These are phyloP conservation scores for Lactarius pseudohatsudake DNA, from an alignment of 768 basidiomycete genomes.

Conservation along the genomic window DNA sequence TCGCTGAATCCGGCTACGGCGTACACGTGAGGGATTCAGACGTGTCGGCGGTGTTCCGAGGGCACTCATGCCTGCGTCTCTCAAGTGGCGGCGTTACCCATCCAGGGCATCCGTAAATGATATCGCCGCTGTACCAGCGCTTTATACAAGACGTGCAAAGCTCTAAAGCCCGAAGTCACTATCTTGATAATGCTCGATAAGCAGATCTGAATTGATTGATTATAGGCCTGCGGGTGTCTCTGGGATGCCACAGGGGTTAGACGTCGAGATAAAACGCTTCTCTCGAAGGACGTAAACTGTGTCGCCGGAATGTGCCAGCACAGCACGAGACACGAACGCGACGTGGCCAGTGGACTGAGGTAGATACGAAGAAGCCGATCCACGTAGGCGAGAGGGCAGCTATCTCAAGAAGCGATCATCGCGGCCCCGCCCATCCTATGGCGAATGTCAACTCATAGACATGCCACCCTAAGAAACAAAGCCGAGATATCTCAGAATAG, in stretches of 20 bases:
- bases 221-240: background rate
- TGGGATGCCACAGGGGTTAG: background rate
- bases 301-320: constrained; percentile 10
- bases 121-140: background rate
- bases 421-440: constrained; percentile 7
- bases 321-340: constrained; percentile 6
- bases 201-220: background rate
- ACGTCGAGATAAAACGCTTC: constrained; percentile 18
- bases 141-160: background rate
- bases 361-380: background rate
- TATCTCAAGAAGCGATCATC: constrained; percentile 8
- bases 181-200: background rate
- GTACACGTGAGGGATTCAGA: background rate
- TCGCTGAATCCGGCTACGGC: background rate
- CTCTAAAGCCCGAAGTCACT: background rate
- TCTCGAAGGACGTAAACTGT: background rate
- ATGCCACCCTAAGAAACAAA: background rate
- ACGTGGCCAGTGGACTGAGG: constrained; percentile 3
- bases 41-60: background rate
- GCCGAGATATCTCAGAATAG: constrained; percentile 22
- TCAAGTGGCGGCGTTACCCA: constrained; percentile 2
- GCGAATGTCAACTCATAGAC: constrained; percentile 11
- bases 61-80: background rate
- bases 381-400: background rate
- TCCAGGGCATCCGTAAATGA: background rate